A percentile compares a stretch with the other conserved stretches of the same genome.
These are phyloP conservation scores for Saccharomyces uvarum DNA, from an alignment of 1,139 yeast species.

Conservation along the genomic window DNA sequence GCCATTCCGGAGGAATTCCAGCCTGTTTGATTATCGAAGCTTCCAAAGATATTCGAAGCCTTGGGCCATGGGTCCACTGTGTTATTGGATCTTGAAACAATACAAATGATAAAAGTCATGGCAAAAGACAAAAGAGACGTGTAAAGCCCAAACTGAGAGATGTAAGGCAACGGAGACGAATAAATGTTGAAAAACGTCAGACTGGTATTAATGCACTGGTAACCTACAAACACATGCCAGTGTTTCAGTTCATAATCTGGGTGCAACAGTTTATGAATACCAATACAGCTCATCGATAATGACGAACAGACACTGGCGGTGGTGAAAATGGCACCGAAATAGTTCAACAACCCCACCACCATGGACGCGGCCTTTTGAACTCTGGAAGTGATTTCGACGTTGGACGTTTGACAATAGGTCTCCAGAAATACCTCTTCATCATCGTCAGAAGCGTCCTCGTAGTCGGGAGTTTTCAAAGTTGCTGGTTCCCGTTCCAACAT, in stretches of 20 bases:
- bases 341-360: slow-evolving; percentile 15
- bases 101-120: slow-evolving; percentile 43
- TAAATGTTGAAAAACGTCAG: slow-evolving; percentile 33
- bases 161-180: slow-evolving; percentile 33
- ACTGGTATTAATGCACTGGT: slow-evolving; percentile 30
- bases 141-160: slow-evolving; percentile 42
- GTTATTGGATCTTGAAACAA: slow-evolving; percentile 43
- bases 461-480: neutral
- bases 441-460: neutral
- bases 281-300: slow-evolving; percentile 43
- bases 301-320: slow-evolving; percentile 48
- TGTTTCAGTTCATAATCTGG: slow-evolving; percentile 38
- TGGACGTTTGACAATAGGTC: slow-evolving; percentile 3
- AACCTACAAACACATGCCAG: slow-evolving; percentile 49
- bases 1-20: slow-evolving; percentile 50
- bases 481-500: slow-evolving; percentile 31
- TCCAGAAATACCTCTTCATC: slow-evolving; percentile 4
- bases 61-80: slow-evolving; percentile 33
- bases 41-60: slow-evolving; percentile 43
- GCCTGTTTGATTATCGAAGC: slow-evolving; percentile 48
- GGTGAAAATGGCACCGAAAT: slow-evolving; percentile 49
- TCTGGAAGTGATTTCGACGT: slow-evolving; percentile 37
- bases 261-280: slow-evolving; percentile 42
- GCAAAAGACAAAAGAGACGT: slow-evolving; percentile 42
- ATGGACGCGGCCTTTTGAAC: slow-evolving; percentile 18